Percentiles rank a stretch among this genome's conserved stretches.
phyloP scores from a whole-genome alignment of 306 rosid genomes.

The Pueraria montana region DNA sequence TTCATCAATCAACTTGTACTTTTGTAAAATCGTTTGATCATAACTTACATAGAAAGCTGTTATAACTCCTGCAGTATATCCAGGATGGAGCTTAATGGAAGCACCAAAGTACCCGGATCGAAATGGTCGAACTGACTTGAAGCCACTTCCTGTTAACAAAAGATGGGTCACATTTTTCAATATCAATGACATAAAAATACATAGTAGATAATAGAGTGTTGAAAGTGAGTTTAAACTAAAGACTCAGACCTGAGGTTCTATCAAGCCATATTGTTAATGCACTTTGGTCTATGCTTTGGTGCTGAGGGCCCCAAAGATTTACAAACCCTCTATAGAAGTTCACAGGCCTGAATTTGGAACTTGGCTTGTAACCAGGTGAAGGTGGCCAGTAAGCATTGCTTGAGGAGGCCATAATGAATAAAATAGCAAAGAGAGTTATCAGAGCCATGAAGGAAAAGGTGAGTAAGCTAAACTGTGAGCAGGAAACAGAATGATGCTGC shows the following conservation, averaged over 20 bases:
- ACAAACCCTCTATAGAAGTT: conserved; percentile 72
- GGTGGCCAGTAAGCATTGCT: conserved; percentile 83
- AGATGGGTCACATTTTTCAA: conserved; percentile 12
- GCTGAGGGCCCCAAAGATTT: conserved; percentile 95
- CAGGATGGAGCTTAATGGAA: conserved; percentile 90
- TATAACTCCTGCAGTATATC: conserved; percentile 98
- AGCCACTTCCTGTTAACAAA: conserved; percentile 82
- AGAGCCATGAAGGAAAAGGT: conserved; percentile 58
- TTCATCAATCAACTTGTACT: conserved; percentile 9
- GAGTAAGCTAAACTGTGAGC: conserved; percentile 36
- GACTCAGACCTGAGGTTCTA: conserved; percentile 71
- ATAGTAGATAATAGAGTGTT: neutral
- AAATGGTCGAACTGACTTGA: conserved; percentile 86
- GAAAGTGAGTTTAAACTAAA: neutral
- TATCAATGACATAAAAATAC: neutral
- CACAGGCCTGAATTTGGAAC: conserved; percentile 72
- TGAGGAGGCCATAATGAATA: conserved; percentile 56
- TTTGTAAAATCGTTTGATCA: neutral
- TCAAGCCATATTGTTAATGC: conserved; percentile 93
- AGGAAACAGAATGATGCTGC: conserved; percentile 54
- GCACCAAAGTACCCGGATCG: conserved; percentile 95
- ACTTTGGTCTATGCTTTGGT: conserved; percentile 69
- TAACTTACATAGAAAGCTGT: conserved; percentile 89
- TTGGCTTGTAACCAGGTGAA: conserved; percentile 96
- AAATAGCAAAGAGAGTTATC: conserved; percentile 51